phyloP scores from a whole-genome alignment of 2,329 filamentous ascomycete species.

The Hypoxylon rubiginosum region DNA sequence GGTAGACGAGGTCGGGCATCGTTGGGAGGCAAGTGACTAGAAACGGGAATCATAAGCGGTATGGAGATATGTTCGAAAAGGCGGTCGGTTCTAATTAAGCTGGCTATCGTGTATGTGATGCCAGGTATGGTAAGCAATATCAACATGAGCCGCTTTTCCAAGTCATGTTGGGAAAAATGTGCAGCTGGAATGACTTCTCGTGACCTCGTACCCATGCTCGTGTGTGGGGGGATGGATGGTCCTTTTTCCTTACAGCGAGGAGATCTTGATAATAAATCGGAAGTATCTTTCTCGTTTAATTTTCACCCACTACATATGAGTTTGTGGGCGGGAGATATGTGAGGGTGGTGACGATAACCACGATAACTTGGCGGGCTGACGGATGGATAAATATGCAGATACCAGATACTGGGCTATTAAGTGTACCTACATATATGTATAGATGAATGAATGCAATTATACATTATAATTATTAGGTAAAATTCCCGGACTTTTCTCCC shows the following conservation, averaged over 20 bases:
- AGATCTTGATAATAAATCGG: conserved; percentile 22
- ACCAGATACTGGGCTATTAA: not conserved
- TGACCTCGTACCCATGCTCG: conserved; percentile 24
- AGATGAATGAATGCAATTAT: not conserved
- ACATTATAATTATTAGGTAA: not conserved
- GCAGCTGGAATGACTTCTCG: conserved; percentile 27
- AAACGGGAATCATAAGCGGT: conserved; percentile 6
- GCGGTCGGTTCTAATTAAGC: conserved; percentile 40
- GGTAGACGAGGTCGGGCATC: conserved; percentile 27
- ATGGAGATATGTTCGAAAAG: conserved; percentile 14
- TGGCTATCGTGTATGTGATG: conserved; percentile 23
- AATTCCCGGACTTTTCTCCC: conserved; percentile 10
- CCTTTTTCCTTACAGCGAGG: conserved; percentile 1
- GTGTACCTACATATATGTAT: not conserved
- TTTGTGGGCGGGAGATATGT: not conserved
- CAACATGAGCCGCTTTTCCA: conserved; percentile 17
- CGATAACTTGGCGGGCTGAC: not conserved
- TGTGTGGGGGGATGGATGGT: conserved; percentile 11
- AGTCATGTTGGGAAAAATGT: conserved; percentile 14
- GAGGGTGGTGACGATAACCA: conserved; percentile 10
- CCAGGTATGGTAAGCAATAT: conserved; percentile 33
- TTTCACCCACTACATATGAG: conserved; percentile 1
- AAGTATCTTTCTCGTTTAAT: conserved; percentile 3
- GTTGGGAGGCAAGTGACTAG: conserved; percentile 18
- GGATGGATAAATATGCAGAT: conserved; percentile 12